These are phyloP conservation scores for Alliaria petiolata DNA, from an alignment of 345 rosid genomes.

Conservation along the genomic window DNA sequence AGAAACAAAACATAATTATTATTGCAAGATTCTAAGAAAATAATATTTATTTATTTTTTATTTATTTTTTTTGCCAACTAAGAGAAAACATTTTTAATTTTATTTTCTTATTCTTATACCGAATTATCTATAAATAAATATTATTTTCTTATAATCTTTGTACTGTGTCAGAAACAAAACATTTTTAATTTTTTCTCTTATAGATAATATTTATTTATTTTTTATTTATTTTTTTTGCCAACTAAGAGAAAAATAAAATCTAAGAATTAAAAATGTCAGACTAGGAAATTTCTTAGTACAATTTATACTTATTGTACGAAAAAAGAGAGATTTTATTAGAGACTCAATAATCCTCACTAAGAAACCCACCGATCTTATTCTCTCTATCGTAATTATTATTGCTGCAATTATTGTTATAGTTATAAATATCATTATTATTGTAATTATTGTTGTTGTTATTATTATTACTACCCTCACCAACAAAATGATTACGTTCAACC, in stretches of 20 bases:
- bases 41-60: not conserved
- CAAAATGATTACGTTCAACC: constrained; percentile 23
- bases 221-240: not conserved
- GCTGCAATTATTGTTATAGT: constrained; percentile 28
- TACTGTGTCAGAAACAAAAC: too few relatives aligned
- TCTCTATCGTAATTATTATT: constrained; percentile 38
- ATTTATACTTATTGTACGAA: constrained; percentile 29
- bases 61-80: not conserved
- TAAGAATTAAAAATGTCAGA: constrained; percentile 21
- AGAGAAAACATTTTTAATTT: too few relatives aligned
- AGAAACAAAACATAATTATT: too few relatives aligned
- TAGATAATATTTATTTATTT: not conserved
- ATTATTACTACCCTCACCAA: constrained; percentile 36
- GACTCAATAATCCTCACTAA: constrained; percentile 35
- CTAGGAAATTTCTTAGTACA: constrained; percentile 28
- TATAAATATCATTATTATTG: constrained; percentile 22
- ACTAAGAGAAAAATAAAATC: constrained; percentile 5
- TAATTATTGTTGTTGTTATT: not conserved
- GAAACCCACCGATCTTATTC: constrained; percentile 36
- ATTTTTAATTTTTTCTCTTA: too few relatives aligned
- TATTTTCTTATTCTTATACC: too few relatives aligned
- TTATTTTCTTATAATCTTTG: too few relatives aligned
- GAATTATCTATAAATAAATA: too few relatives aligned
- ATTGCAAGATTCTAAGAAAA: constrained; percentile 4
- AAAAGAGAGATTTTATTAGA: not conserved